These are phyloP conservation scores for Magnaporthiopsis poae DNA, from an alignment of 2,329 filamentous ascomycete genomes.

Conservation along the genomic window DNA sequence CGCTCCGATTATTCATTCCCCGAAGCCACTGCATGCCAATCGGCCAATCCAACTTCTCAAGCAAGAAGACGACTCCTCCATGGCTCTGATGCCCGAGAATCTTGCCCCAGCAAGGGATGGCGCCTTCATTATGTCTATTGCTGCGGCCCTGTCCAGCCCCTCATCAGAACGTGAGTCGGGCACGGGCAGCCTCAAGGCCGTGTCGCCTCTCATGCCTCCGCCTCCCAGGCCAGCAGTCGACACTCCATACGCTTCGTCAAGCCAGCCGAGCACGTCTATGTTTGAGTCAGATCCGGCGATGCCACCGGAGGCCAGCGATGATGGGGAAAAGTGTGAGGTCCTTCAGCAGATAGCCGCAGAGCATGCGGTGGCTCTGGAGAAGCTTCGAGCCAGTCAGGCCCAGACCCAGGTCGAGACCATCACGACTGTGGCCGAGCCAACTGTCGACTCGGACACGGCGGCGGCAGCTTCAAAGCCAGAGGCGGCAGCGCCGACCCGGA, in stretches of 20 bases:
- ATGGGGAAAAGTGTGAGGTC: not conserved
- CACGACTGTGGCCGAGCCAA: not conserved
- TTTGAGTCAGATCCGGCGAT: not conserved
- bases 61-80: conserved; percentile 20
- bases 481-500: not conserved
- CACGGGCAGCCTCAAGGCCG: not conserved
- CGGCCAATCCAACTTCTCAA: conserved; percentile 20
- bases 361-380: not conserved
- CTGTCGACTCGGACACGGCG: not conserved
- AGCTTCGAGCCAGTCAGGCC: not conserved
- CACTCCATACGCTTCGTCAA: too few relatives aligned
- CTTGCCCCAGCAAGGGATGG: not conserved
- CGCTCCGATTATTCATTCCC: conserved; percentile 26
- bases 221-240: not conserved
- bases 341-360: not conserved
- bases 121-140: not conserved
- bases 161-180: not conserved
- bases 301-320: not conserved
- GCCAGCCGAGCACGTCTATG: too few relatives aligned
- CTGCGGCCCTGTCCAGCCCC: not conserved
- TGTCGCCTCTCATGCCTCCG: not conserved
- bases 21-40: conserved; percentile 24
- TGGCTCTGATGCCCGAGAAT: not conserved
- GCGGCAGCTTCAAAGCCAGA: not conserved
- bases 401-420: not conserved